Evolutionary conservation across 768 basidiomycete species (phyloP), one percentile per base, ranked within the genome.

Genomic region (Peribolospora kevripleyi): DNA sequence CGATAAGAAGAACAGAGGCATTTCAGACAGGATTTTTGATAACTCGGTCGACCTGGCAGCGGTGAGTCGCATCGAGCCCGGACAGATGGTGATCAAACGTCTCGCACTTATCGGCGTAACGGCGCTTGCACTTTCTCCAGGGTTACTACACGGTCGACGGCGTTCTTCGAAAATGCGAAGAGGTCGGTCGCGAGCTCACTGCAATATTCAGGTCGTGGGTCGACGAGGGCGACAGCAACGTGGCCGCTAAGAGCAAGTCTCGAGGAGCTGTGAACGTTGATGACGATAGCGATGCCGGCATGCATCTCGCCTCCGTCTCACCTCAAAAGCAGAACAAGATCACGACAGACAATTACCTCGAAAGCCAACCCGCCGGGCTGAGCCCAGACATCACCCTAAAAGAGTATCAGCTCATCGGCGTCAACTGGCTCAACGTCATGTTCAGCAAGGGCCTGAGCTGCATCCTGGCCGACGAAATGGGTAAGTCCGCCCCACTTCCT

Each of bases 391-490:
- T 64, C 56, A 73, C 71, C 62, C 71, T 98, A 63, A 98, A 98
- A 71, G 90, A 91, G 61, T 98, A 98, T 67, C 91, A 98, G 68
- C 71, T 97, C 56, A 73, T 95, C 55, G 93, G 93, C n/a, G 75
- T 98, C 54, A 98, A 97, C 66, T 98, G 93, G 93, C 71, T 98
- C 59, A 79, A 85, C 68, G 69, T 97, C 25, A 70, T 97, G 52
- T 88, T 87, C 67, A 74, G 72, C 56, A 78, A 76, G 62, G 75
- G 75, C 56, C 74, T 83, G 52, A 90, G 86, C 59, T 95, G 91
- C 67, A 97, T 98, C 64, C 75, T 98, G 47, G 93, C 93, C 2
- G 93, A 98, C 67, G 93, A 98, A 68, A 98, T 98, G 93, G 91
- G 91, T 84, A 68, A 62, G 76, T 73, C 41, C 46, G 37, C 54